Evolutionary conservation across 805 yeast species (phyloP).

Genomic region (Kurtzmaniella cleridarum): DNA sequence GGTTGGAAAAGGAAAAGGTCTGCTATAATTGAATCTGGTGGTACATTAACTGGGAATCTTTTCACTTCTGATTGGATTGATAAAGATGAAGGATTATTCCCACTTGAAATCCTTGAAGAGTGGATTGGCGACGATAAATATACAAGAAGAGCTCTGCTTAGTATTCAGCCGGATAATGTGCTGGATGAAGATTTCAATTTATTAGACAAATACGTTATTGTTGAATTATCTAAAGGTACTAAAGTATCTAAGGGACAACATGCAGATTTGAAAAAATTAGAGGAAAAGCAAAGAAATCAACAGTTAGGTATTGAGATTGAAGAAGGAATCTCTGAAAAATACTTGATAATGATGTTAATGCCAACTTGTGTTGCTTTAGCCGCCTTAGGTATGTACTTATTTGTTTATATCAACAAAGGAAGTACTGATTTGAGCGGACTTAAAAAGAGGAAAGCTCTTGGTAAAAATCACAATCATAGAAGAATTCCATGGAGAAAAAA

Average conservation of each 20-base stretch:
- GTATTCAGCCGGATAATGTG: slow-evolving; percentile 69
- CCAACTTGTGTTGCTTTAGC: slow-evolving; percentile 62
- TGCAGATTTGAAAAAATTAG: slow-evolving; percentile 36
- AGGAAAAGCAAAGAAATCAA: slow-evolving; percentile 19
- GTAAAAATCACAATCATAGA: slow-evolving; percentile 22
- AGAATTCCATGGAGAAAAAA: slow-evolving; percentile 22
- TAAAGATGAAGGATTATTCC: slow-evolving; percentile 56
- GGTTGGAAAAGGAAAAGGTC: slow-evolving; percentile 49
- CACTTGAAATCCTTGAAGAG: slow-evolving; percentile 53
- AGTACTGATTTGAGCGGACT: slow-evolving; percentile 37
- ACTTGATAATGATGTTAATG: slow-evolving; percentile 60
- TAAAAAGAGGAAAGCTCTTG: slow-evolving; percentile 26
- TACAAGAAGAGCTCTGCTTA: slow-evolving; percentile 53
- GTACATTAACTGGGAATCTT: slow-evolving; percentile 33
- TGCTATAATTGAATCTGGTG: slow-evolving; percentile 34
- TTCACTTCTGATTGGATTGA: slow-evolving; percentile 68
- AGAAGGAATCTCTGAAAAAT: slow-evolving; percentile 48
- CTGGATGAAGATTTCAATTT: slow-evolving; percentile 62
- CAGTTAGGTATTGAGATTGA: slow-evolving; percentile 24
- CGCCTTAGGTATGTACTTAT: slow-evolving; percentile 59
- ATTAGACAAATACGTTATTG: slow-evolving; percentile 35
- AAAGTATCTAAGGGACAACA: slow-evolving; percentile 44
- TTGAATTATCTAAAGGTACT: slow-evolving; percentile 48
- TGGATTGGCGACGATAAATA: slow-evolving; percentile 53
- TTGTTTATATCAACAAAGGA: slow-evolving; percentile 47